Evolutionary conservation across 345 rosid genomes (phyloP).

Genomic region (Brassica carinata): DNA sequence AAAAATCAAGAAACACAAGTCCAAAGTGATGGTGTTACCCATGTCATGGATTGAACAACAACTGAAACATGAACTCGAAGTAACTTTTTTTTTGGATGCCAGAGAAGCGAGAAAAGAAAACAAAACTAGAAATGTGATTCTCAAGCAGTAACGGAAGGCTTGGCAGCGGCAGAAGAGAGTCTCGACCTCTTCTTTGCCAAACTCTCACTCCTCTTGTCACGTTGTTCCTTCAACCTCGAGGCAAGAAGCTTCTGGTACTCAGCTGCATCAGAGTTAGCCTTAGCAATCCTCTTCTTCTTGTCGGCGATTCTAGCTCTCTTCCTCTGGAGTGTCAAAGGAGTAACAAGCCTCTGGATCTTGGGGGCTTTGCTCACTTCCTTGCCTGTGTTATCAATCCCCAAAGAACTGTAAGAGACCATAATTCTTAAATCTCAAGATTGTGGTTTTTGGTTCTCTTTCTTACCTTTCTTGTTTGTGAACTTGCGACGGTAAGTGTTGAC

Average conservation of each 20-base stretch:
- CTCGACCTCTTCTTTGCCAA: constrained; percentile 87
- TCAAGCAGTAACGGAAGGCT: constrained; percentile 66
- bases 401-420: not conserved
- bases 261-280: constrained; percentile 85
- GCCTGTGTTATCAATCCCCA: constrained; percentile 51
- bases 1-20: not conserved
- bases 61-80: constrained; percentile 15
- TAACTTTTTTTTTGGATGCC: not conserved
- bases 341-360: constrained; percentile 84
- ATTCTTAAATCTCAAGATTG: not conserved
- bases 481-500: constrained; percentile 83
- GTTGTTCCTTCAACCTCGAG: constrained; percentile 75
- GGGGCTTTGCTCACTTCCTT: constrained; percentile 89
- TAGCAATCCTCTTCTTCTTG: constrained; percentile 81
- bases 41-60: not conserved
- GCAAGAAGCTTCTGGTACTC: constrained; percentile 93
- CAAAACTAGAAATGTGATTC: constrained; percentile 16
- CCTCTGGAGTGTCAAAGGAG: constrained; percentile 86
- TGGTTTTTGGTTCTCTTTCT: not conserved
- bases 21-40: not conserved
- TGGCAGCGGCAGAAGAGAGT: constrained; percentile 79
- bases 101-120: not conserved
- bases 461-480: constrained; percentile 63
- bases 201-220: constrained; percentile 79
- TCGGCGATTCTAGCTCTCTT: constrained; percentile 72